These are phyloP conservation scores for Oenanthe javanica DNA, from an alignment of 140 eudicot genomes.

Conservation along the genomic window DNA sequence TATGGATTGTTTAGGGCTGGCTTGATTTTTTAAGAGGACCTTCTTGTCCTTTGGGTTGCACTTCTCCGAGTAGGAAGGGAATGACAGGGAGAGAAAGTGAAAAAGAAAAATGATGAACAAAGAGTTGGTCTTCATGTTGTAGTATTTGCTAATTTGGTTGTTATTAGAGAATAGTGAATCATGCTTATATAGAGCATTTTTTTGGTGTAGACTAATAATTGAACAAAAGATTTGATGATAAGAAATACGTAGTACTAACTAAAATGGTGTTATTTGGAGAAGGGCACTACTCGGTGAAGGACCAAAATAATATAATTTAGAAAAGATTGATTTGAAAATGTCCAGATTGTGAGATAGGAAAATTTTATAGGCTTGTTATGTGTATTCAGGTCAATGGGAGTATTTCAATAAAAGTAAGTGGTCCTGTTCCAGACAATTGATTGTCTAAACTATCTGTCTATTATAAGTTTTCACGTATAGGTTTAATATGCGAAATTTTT, in stretches of 20 bases:
- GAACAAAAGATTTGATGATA: not conserved
- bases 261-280: not conserved
- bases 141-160: not conserved
- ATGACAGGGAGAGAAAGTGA: conserved; percentile 17
- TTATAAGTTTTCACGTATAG: too few relatives aligned
- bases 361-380: not conserved
- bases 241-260: not conserved
- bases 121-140: conserved; percentile 27
- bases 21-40: conserved; percentile 45
- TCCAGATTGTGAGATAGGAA: too few relatives aligned
- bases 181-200: not conserved
- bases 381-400: not conserved
- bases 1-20: conserved; percentile 30
- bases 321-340: not conserved
- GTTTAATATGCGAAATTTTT: too few relatives aligned
- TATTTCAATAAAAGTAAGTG: too few relatives aligned
- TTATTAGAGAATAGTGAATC: too few relatives aligned
- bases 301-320: not conserved
- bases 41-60: conserved; percentile 54
- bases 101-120: conserved; percentile 12
- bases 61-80: conserved; percentile 23
- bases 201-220: not conserved
- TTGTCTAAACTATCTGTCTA: too few relatives aligned
- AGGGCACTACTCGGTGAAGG: not conserved
- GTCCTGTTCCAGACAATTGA: too few relatives aligned